phyloP scores from a whole-genome alignment of 805 yeast genomes.

The Starmerella potacharoeniae region DNA sequence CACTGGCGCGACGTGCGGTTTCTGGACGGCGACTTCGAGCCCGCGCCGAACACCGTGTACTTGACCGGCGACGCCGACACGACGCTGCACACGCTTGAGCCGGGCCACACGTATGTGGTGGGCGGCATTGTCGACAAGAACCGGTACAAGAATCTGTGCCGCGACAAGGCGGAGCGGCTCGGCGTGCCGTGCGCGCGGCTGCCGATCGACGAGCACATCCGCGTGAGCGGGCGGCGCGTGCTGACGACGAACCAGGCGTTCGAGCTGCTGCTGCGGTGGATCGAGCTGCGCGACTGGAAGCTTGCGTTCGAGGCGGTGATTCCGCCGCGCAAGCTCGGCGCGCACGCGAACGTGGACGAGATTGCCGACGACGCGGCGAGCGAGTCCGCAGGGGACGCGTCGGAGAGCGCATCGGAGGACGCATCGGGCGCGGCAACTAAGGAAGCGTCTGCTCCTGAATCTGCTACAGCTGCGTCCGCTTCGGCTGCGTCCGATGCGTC shows the following conservation, averaged over 20 bases:
- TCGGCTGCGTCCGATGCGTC: too few relatives aligned
- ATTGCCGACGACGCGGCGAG: neutral
- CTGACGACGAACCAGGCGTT: slow-evolving; percentile 93
- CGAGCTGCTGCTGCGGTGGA: slow-evolving; percentile 71
- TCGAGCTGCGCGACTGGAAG: slow-evolving; percentile 73
- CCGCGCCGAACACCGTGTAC: slow-evolving; percentile 35
- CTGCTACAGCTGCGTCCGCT: too few relatives aligned
- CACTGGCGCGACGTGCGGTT: slow-evolving; percentile 61
- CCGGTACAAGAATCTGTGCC: slow-evolving; percentile 69
- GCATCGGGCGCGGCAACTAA: too few relatives aligned
- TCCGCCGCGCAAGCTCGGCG: slow-evolving; percentile 55
- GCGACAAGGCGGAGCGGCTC: slow-evolving; percentile 62
- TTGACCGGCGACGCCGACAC: slow-evolving; percentile 81
- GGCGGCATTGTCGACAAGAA: slow-evolving; percentile 98
- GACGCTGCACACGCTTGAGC: slow-evolving; percentile 48
- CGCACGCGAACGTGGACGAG: neutral
- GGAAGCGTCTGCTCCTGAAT: too few relatives aligned
- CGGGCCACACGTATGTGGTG: slow-evolving; percentile 66
- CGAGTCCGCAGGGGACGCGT: too few relatives aligned
- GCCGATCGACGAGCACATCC: slow-evolving; percentile 78
- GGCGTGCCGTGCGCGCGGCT: slow-evolving; percentile 64
- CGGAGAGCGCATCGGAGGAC: too few relatives aligned
- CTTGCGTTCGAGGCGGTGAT: slow-evolving; percentile 74
- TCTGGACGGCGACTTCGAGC: slow-evolving; percentile 28
- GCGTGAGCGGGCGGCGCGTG: slow-evolving; percentile 75